Evolutionary conservation across 1,139 yeast species (phyloP).

Genomic region (Pichia sp.): DNA sequence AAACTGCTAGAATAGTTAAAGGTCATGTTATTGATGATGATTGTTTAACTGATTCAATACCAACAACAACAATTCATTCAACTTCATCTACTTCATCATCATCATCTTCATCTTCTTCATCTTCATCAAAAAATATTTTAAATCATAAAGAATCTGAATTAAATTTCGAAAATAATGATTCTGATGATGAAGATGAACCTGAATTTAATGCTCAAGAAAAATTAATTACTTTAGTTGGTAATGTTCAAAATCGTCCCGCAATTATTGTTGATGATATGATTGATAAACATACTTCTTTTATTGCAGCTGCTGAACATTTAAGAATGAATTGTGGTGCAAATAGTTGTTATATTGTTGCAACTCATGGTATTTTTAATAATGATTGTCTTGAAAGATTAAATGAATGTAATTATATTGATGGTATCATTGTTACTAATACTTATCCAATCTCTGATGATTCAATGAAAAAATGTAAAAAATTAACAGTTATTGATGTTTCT

Average conservation of each 20-base stretch:
- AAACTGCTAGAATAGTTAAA: conserved; percentile 91
- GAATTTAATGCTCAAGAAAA: conserved; percentile 67
- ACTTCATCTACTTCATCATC: conserved; percentile 2
- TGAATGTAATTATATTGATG: conserved; percentile 75
- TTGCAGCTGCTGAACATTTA: conserved; percentile 97
- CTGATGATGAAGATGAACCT: conserved; percentile 85
- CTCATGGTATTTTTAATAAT: conserved; percentile 91
- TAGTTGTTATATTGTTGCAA: conserved; percentile 83
- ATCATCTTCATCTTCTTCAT: background rate
- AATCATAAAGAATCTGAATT: conserved; percentile 24
- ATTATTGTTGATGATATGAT: conserved; percentile 95
- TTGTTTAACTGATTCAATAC: background rate
- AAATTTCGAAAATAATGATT: conserved; percentile 62
- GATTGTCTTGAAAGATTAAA: conserved; percentile 77
- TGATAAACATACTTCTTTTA: conserved; percentile 87
- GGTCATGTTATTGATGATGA: conserved; percentile 93
- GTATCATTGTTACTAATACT: conserved; percentile 90
- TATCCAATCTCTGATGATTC: conserved; percentile 74
- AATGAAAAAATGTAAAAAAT: conserved; percentile 51
- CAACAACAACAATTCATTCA: background rate
- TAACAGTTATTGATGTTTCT: conserved; percentile 86
- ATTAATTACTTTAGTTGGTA: conserved; percentile 92
- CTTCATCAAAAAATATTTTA: conserved; percentile 5
- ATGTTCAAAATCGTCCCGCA: conserved; percentile 85
- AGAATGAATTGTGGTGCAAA: conserved; percentile 93